phyloP scores from a whole-genome alignment of 2,329 filamentous ascomycete species.

The Trichoderma semiorbis region DNA sequence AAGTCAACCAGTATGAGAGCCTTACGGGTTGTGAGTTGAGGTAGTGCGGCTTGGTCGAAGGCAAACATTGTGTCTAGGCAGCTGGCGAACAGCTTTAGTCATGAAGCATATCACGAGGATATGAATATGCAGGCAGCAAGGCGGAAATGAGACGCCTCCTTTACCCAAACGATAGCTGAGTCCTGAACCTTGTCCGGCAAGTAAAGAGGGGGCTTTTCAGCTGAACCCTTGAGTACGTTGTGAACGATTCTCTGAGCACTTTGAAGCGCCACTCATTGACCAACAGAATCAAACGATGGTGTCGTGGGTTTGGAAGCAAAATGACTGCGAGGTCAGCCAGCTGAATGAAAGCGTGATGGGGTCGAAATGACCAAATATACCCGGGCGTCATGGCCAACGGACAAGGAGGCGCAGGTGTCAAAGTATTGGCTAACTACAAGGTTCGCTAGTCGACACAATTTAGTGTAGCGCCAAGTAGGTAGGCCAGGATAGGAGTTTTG shows the following conservation, averaged over 20 bases:
- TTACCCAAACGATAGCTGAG: neutral
- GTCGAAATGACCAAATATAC: neutral
- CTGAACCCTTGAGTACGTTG: neutral
- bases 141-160: neutral
- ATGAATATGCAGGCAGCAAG: neutral
- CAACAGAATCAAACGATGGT: neutral
- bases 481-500: neutral
- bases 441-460: slow-evolving; percentile 9
- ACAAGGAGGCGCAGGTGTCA: slow-evolving; percentile 4
- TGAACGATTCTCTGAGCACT: neutral
- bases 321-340: neutral
- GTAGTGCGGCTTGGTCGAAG: slow-evolving; percentile 54
- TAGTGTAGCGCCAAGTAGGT: slow-evolving; percentile 12
- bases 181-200: neutral
- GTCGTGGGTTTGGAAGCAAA: neutral
- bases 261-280: neutral
- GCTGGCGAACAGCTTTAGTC: neutral
- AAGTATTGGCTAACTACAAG: neutral
- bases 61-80: slow-evolving; percentile 44
- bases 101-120: neutral
- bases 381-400: neutral
- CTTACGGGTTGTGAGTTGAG: slow-evolving; percentile 56
- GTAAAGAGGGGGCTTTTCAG: neutral
- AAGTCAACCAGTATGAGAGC: slow-evolving; percentile 82
- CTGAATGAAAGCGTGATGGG: neutral